Evolutionary conservation across 148 eudicot genomes (phyloP).

Genomic region (Vaccinium vitisidaea): DNA sequence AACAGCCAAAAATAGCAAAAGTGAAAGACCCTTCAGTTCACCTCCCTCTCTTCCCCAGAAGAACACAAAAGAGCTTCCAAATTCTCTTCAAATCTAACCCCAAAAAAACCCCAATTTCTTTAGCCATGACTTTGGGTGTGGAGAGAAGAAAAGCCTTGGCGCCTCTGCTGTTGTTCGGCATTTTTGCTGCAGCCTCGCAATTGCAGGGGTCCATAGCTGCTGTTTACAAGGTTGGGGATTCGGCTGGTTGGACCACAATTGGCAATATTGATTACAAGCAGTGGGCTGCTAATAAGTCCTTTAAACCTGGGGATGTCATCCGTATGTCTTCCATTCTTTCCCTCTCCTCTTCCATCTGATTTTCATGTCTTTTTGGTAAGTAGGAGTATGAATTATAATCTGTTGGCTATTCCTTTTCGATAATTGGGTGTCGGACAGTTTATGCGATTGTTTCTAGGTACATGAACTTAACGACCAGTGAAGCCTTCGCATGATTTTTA

Average conservation of each 20-base stretch:
- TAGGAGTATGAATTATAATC: no score
- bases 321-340: conserved; percentile 32
- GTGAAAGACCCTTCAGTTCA: background rate
- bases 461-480: no score
- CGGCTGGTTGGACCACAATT: conserved; percentile 88
- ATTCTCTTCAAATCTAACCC: background rate
- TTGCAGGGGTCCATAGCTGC: conserved; percentile 22
- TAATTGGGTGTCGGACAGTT: no score
- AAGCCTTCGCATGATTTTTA: no score
- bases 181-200: conserved; percentile 10
- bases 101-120: background rate
- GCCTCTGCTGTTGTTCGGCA: conserved; percentile 8
- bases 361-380: no score
- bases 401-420: no score
- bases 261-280: conserved; percentile 74
- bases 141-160: conserved; percentile 7
- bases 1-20: background rate
- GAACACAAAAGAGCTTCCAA: background rate
- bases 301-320: conserved; percentile 65
- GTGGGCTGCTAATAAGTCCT: conserved; percentile 77
- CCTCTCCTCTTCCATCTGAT: background rate
- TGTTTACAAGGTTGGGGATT: conserved; percentile 80
- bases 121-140: conserved; percentile 25
- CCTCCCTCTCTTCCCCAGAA: background rate
- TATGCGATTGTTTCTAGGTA: no score